Evolutionary conservation across 2,329 filamentous ascomycete genomes (phyloP).

Genomic region (Verticillium longisporum): DNA sequence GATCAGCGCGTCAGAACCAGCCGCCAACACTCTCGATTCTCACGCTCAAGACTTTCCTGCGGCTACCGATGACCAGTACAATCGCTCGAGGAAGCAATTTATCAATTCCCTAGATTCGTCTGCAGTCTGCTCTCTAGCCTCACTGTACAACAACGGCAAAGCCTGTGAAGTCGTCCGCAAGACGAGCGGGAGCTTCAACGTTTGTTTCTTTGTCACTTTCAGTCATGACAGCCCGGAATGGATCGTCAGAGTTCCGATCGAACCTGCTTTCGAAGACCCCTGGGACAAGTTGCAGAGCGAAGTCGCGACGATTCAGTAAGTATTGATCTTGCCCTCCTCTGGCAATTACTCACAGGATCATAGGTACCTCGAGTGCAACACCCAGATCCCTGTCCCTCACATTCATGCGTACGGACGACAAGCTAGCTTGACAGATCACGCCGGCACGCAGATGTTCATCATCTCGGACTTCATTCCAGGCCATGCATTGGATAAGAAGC

Average conservation of each 20-base stretch:
- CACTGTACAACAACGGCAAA: slow-evolving; percentile 12
- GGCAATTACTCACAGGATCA: background rate
- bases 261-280: slow-evolving; percentile 12
- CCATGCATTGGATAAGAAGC: slow-evolving; percentile 12
- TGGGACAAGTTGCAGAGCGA: slow-evolving; percentile 20
- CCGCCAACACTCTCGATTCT: too few species aligned
- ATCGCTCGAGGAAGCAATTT: slow-evolving; percentile 8
- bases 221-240: slow-evolving; percentile 6
- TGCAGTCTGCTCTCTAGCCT: slow-evolving; percentile 15
- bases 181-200: slow-evolving; percentile 15
- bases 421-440: slow-evolving; percentile 1
- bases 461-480: slow-evolving; percentile 15
- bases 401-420: slow-evolving; percentile 14
- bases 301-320: slow-evolving; percentile 16
- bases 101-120: slow-evolving; percentile 13
- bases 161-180: slow-evolving; percentile 11
- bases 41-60: slow-evolving; percentile 7
- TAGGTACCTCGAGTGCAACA: slow-evolving; percentile 15
- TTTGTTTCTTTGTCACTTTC: slow-evolving; percentile 16
- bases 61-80: slow-evolving; percentile 6
- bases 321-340: background rate
- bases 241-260: slow-evolving; percentile 18
- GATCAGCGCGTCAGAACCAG: too few species aligned
- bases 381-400: slow-evolving; percentile 15
- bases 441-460: slow-evolving; percentile 11